These are phyloP conservation scores for Cinnamomum chago DNA, from an alignment of 164 flowering plant species.

Conservation along the genomic window DNA sequence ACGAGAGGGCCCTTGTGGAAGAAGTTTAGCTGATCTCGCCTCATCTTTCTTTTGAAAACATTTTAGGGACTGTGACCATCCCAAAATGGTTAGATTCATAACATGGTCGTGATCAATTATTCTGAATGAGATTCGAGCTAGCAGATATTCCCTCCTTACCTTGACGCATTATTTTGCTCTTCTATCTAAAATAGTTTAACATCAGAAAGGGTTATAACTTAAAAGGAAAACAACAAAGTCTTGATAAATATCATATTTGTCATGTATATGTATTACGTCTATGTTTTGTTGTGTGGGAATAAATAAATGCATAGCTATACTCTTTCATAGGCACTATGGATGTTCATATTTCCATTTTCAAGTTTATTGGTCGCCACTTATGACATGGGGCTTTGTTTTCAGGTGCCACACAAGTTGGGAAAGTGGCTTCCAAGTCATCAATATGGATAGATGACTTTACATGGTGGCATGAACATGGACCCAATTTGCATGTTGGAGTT, in stretches of 20 bases:
- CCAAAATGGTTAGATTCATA: not conserved
- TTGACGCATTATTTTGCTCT: not conserved
- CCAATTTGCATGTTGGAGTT: constrained; percentile 40
- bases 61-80: not conserved
- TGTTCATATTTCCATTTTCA: too few species aligned
- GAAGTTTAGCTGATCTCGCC: not conserved
- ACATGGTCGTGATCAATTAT: not conserved
- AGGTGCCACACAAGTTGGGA: constrained; percentile 35
- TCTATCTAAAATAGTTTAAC: too few species aligned
- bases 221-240: too few species aligned
- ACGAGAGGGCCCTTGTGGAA: not conserved
- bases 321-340: not conserved
- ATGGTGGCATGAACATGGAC: constrained; percentile 20
- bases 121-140: not conserved
- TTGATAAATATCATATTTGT: too few species aligned
- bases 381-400: constrained; percentile 12
- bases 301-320: too few species aligned
- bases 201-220: too few species aligned
- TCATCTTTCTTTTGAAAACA: not conserved
- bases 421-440: constrained; percentile 6
- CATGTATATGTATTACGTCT: too few species aligned
- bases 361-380: too few species aligned
- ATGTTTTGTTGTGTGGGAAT: too few species aligned
- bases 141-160: not conserved
- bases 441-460: constrained; percentile 14